Evolutionary conservation across 2,329 filamentous ascomycete species (phyloP), one percentile per base, ranked within the genome.

Genomic region (Colletotrichum aenigma): DNA sequence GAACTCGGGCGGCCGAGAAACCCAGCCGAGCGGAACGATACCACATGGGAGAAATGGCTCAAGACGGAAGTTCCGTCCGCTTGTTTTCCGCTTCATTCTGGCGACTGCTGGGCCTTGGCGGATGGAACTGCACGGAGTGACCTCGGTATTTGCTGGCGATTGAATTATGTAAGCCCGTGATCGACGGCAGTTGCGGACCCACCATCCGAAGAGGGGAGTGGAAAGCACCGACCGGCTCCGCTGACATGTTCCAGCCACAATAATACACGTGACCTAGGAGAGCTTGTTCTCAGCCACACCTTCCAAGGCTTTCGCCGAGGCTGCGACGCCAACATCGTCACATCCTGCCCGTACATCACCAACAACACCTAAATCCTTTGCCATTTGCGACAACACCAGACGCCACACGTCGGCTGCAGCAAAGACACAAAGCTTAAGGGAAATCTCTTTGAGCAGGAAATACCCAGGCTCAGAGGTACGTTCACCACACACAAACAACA

Each of bases 381-480:
- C 30, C 52, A 32, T 74, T 74, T 74, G 74, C 65, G 70, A 36
- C 70, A 69, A 55, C 73, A 13, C 38, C 68, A 38, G 64, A 38
- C 68, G 26, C 26, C 68, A 21, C 43, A 34, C 64, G 34, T 60
- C 65, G 58, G 56, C 70, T 38, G 34, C 61, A 68, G 58, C 65
- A 65, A 65, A 64, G 16, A 48, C n/a, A 32, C 18, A 21, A 62
- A 65, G 52, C 64, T 68, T 43, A 69, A 73, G 71, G 73, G 71
- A 43, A 60, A 43, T 56, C 48, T 76, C 81, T 83, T 84, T 84
- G 83, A 84, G 84, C 84, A 81, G 77, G 75, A 81, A 81, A 62
- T 65, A 81, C 21, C 70, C 65, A 78, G 82, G 86, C 87, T 88
- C 87, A 88, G 80, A 89, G 89, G 89, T 90, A 90, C 88, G 88